phyloP scores from a whole-genome alignment of 495 filamentous ascomycete species.

The Trichoderma reesei region DNA sequence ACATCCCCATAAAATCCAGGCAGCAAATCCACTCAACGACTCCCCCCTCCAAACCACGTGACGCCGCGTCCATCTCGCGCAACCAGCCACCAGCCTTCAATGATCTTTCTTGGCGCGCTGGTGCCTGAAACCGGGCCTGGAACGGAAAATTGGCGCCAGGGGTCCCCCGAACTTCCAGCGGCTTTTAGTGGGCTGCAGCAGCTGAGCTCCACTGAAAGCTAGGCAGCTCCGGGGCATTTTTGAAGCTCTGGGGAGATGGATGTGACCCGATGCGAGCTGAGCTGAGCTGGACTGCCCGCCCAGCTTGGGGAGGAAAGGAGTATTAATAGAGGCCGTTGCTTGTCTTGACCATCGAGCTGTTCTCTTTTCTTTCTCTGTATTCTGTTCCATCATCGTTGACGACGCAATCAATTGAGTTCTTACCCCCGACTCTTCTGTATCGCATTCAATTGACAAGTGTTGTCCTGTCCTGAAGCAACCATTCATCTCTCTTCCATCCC shows the following conservation, averaged over 20 bases:
- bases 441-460: no score
- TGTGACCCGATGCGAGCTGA: neutral
- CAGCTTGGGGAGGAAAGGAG: no score
- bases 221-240: conserved; percentile 4
- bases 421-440: neutral
- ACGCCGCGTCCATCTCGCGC: neutral
- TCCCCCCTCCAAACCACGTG: neutral
- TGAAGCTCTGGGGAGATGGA: neutral
- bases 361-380: neutral
- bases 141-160: no score
- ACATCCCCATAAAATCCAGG: conserved; percentile 2
- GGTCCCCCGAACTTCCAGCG: neutral
- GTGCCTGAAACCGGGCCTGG: neutral
- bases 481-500: no score
- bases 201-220: neutral
- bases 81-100: no score
- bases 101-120: conserved; percentile 3
- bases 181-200: neutral
- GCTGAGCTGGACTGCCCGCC: no score
- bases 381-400: no score
- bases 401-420: no score
- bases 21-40: neutral
- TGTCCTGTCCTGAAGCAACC: no score
- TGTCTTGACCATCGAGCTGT: neutral
- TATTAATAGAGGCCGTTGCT: no score